These are phyloP conservation scores for Penicillium sp. DNA, from an alignment of 2,329 filamentous ascomycete genomes.

Conservation along the genomic window DNA sequence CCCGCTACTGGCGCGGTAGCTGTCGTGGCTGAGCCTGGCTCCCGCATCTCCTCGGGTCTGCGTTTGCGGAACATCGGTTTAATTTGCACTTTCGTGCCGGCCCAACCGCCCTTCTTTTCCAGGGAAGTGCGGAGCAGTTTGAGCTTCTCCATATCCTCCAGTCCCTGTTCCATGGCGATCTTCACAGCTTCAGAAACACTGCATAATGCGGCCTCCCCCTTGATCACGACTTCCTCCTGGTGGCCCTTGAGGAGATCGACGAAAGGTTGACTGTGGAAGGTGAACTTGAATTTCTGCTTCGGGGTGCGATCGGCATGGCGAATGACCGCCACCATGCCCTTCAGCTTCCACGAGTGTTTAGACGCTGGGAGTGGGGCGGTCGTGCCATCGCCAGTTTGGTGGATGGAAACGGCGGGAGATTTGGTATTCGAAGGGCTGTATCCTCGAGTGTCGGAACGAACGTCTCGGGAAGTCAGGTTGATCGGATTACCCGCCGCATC, in stretches of 20 bases:
- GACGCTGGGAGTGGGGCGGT: conserved; percentile 67
- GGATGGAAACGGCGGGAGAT: conserved; percentile 36
- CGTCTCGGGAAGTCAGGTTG: conserved; percentile 32
- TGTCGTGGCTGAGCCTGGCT: conserved; percentile 31
- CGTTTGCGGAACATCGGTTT: conserved; percentile 98
- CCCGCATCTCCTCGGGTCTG: conserved; percentile 65
- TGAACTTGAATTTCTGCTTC: conserved; percentile 99
- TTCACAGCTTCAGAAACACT: conserved; percentile 91
- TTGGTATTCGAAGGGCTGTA: conserved; percentile 36
- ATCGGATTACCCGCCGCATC: conserved; percentile 31
- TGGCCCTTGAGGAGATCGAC: conserved; percentile 94
- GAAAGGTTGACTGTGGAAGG: conserved; percentile 95
- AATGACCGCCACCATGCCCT: conserved; percentile 95
- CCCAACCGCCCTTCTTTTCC: conserved; percentile 90
- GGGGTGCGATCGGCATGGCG: conserved; percentile 96
- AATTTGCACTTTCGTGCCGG: conserved; percentile 97
- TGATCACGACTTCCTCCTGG: conserved; percentile 92
- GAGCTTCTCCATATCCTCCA: conserved; percentile 89
- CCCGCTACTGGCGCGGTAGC: conserved; percentile 15
- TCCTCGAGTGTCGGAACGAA: conserved; percentile 27
- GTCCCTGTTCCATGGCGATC: conserved; percentile 74
- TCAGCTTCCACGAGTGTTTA: conserved; percentile 97
- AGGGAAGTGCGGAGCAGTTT: conserved; percentile 82
- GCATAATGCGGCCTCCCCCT: conserved; percentile 84
- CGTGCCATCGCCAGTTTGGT: conserved; percentile 34